phyloP scores from a whole-genome alignment of 2,329 filamentous ascomycete species.

The Neonectria neomacrospora region DNA sequence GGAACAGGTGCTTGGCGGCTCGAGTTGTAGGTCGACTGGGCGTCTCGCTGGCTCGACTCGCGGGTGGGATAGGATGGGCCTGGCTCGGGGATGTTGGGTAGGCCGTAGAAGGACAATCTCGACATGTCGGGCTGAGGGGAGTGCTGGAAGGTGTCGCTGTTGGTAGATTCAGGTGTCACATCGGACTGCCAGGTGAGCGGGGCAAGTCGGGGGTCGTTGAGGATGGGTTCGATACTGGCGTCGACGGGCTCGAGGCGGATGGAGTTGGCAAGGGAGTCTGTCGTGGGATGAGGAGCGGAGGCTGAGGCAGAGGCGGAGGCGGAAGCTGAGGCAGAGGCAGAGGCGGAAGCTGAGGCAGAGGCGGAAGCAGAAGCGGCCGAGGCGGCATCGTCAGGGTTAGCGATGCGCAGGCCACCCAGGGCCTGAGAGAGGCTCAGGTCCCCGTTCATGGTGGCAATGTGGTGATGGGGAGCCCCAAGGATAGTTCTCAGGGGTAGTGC shows the following conservation, averaged over 20 bases:
- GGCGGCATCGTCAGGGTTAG: conserved; percentile 86
- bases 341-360: conserved; percentile 41
- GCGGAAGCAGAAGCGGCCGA: conserved; percentile 46
- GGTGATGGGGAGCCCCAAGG: conserved; percentile 38
- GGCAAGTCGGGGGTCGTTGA: conserved; percentile 39
- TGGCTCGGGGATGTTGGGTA: conserved; percentile 69
- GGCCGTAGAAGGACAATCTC: conserved; percentile 64
- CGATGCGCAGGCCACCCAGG: conserved; percentile 93
- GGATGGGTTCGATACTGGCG: conserved; percentile 32
- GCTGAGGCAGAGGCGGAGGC: conserved; percentile 33
- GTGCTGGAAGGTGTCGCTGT: conserved; percentile 29
- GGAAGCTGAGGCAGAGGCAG: conserved; percentile 40
- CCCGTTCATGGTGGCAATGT: conserved; percentile 76
- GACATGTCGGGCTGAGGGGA: conserved; percentile 36
- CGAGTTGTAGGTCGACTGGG: conserved; percentile 69
- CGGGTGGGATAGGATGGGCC: conserved; percentile 64
- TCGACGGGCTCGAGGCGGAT: conserved; percentile 42
- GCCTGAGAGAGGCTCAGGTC: conserved; percentile 93
- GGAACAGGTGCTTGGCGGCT: conserved; percentile 62
- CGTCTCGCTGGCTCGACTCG: conserved; percentile 75
- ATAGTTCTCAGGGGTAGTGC: conserved; percentile 41
- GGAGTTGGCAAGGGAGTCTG: conserved; percentile 34
- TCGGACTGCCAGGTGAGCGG: conserved; percentile 31
- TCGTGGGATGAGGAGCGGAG: conserved; percentile 21
- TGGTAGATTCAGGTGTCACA: conserved; percentile 27